Evolutionary conservation across 306 rosid species (phyloP), one percentile per base, ranked within the genome.

Genomic region (Ochetophila trinervis): DNA sequence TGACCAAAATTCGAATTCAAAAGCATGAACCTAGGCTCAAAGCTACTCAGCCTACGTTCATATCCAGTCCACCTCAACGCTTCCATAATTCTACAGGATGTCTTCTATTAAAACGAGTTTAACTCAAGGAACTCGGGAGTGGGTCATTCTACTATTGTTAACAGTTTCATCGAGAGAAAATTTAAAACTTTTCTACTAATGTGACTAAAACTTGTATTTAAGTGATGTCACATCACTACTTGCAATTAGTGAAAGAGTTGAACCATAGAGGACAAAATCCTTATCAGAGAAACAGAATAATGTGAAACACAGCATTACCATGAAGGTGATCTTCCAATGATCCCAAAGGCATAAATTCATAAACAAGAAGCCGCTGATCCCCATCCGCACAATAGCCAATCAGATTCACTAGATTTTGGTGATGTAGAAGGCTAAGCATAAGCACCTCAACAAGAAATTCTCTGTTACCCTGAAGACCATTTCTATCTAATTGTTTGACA

Each of bases 311-410:
- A 60, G 60, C 20, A 42, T 74, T 85, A 90, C 95, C 91, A 56
- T 83, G 95, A 80, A 90, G 95, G 76, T 90, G 95, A 66, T 90
- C 97, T 76, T 90, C 97, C 77, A 90, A 79, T 24, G 83, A 83
- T 66, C 92, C 92, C 75, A 87, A 57, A 44, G 93, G 88, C 97
- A 90, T 87, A 80, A 81, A 87, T 58, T 87, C 95, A 83, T 90
- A 90, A 62, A 90, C 97, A 73, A 90, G 97, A 66, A 90, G 97
- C 68, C 97, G 89, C 61, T 90, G 97, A 63, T 90, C 97, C 37
- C 97, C 97, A 76, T 90, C 97, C 20, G 95, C 97, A 80, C 97
- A 90, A 52, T 90, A 87, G 37, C 97, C 97, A 74, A 90, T 90
- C 74, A 90, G 82, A 80, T 77, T 90, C 71, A 90, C 91, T 20